Percentiles rank a stretch among this genome's conserved stretches.
These are phyloP conservation scores for Crithidia sp. DNA, from an alignment of 208 protist species.

Conservation along the genomic window DNA sequence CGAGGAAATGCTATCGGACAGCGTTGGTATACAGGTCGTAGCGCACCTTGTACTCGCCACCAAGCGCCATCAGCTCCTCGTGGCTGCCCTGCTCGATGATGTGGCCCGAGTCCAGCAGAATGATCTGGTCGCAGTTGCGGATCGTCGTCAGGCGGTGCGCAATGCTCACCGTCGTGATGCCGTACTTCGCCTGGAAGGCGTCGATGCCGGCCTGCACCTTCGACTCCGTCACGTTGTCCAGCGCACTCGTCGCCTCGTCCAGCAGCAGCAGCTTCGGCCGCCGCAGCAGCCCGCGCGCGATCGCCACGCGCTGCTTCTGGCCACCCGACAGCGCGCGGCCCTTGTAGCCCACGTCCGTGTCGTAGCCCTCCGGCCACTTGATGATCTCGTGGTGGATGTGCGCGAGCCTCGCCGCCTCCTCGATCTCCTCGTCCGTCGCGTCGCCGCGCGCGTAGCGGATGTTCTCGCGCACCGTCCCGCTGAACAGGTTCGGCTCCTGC, in stretches of 20 bases:
- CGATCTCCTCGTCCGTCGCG: conserved; percentile 69
- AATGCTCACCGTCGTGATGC: conserved; percentile 74
- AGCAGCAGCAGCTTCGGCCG: conserved; percentile 69
- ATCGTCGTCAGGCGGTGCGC: conserved; percentile 88
- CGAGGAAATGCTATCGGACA: too few species aligned
- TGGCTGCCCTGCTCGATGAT: conserved; percentile 80
- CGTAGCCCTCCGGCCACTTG: conserved; percentile 54
- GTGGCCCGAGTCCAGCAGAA: conserved; percentile 64
- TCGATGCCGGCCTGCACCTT: conserved; percentile 70
- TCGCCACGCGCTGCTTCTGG: conserved; percentile 77
- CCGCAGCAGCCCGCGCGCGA: conserved; percentile 74
- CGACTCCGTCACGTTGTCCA: conserved; percentile 83
- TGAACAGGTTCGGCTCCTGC: conserved; percentile 93
- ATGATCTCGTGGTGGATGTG: conserved; percentile 62
- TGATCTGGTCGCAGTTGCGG: conserved; percentile 72
- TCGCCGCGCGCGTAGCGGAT: conserved; percentile 78
- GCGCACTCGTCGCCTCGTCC: conserved; percentile 82
- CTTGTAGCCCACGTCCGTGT: conserved; percentile 71
- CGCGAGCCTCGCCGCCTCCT: conserved; percentile 50
- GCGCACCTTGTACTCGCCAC: conserved; percentile 71
- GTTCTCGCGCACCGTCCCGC: conserved; percentile 90
- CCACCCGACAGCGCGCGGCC: conserved; percentile 64
- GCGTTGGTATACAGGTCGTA: conserved; percentile 63
- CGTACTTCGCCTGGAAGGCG: conserved; percentile 40
- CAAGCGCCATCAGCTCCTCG: conserved; percentile 75